Evolutionary conservation across 2,329 filamentous ascomycete genomes (phyloP).

Genomic region (Diaporthe vexans): DNA sequence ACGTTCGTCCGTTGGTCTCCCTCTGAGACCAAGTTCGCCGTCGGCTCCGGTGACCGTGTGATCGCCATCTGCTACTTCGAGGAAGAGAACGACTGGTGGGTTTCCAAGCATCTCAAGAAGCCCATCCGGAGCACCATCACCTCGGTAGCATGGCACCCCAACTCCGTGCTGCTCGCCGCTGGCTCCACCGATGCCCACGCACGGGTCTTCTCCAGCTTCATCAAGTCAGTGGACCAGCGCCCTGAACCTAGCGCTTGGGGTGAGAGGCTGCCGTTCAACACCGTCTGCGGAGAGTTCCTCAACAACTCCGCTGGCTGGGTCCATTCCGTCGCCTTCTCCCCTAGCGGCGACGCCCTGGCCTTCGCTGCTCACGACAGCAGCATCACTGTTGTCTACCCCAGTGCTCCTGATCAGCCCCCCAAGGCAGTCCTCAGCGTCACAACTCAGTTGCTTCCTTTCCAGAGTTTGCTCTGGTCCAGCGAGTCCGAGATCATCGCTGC

Average conservation of each 20-base stretch:
- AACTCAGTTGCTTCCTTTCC: conserved; percentile 92
- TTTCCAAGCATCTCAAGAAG: conserved; percentile 99
- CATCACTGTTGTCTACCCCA: conserved; percentile 95
- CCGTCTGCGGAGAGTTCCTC: conserved; percentile 94
- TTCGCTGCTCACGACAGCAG: conserved; percentile 97
- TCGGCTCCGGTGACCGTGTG: conserved; percentile 93
- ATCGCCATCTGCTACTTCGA: conserved; percentile 99
- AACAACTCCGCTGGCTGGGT: conserved; percentile 99
- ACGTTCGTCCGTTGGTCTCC: conserved; percentile 98
- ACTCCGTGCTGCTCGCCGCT: conserved; percentile 93
- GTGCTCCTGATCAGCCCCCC: conserved; percentile 89
- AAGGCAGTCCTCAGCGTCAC: conserved; percentile 90
- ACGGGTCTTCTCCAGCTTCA: conserved; percentile 92
- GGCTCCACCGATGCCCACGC: conserved; percentile 98
- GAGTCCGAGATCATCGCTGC: conserved; percentile 96
- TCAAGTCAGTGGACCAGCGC: conserved; percentile 92
- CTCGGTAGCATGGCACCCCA: conserved; percentile 95
- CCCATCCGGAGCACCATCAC: conserved; percentile 98
- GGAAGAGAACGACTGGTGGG: conserved; percentile 99
- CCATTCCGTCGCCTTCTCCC: conserved; percentile 92
- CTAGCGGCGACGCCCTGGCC: conserved; percentile 91
- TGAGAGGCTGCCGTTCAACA: conserved; percentile 96
- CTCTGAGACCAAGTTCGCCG: conserved; percentile 96
- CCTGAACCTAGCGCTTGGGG: conserved; percentile 94
- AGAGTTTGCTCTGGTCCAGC: conserved; percentile 90